Evolutionary conservation across 1,139 yeast species (phyloP), one percentile per base, ranked within the genome.

Genomic region (Kodamaea suecica): DNA sequence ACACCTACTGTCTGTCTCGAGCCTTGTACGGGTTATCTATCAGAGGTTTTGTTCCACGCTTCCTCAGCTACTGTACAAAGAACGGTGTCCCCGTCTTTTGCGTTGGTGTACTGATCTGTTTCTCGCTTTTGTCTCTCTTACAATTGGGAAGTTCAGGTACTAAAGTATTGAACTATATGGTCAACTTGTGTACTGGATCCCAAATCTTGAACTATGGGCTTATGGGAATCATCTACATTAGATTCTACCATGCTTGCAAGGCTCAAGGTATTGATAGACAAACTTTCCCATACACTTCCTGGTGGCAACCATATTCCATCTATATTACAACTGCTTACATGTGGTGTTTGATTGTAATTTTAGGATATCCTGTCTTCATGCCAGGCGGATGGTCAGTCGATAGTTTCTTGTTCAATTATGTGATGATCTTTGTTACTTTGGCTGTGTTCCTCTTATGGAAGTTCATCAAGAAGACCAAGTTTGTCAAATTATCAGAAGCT

Each of bases 151-250:
- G 69, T 29, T 68, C 73, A 28, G 78, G 90, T 27, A 73, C 78
- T 12, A 76, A 72, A 12, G 95, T 84, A 11, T 70, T 86, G 48
- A 73, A 73, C 50, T 85, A 90, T 82, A 72, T 86, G 56, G 80
- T 84, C 36, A 80, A 78, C 48, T 64, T 86, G 46, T 82, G 84
- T 48, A 85, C 95, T 2, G 85, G 90, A 1, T 81, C 90, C 2
- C 92, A 84, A 57, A 64, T 85, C 46, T 75, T 85, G 50, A 84
- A 83, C 55, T 84, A 80, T 50, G 73, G 75, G 29, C 69, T 78
- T 44, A 78, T 86, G 70, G 63, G 78, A 39, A 53, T 78, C 27
- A 80, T 83, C 3, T 86, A 82, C 40, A 47, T 65, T 36, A 53
- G 59, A 42, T 86, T 85, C 60, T 73, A 76, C 57, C 64, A 70